A percentile compares a stretch with the other conserved stretches of the same genome.
Conservation (phyloP, 441 rosid genomes). For the Populus hybrid region DNA sequence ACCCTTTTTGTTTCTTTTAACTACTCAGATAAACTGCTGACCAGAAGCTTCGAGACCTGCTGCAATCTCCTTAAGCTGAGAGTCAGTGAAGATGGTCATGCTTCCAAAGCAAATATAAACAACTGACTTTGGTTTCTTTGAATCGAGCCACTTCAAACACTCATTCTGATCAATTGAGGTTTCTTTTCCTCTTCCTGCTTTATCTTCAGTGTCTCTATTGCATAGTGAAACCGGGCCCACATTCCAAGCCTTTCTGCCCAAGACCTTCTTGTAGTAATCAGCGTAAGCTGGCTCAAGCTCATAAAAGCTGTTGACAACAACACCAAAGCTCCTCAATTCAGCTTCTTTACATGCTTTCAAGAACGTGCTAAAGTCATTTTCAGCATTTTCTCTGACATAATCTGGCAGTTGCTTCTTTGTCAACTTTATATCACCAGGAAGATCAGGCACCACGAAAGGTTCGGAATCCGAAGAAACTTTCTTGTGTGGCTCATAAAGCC, state of each 20-base stretch:
- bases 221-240: conserved; percentile 41
- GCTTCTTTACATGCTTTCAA: not conserved
- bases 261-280: conserved; percentile 22
- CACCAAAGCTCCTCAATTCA: conserved; percentile 26
- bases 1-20: too few species aligned
- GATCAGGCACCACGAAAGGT: conserved; percentile 7
- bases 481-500: conserved; percentile 3
- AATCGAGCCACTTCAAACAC: too few species aligned
- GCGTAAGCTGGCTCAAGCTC: conserved; percentile 36
- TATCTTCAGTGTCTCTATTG: conserved; percentile 19
- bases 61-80: too few species aligned
- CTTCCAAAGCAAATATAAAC: too few species aligned
- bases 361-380: not conserved
- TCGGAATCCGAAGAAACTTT: conserved; percentile 3
- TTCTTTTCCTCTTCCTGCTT: conserved; percentile 7
- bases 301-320: conserved; percentile 31
- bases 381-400: conserved; percentile 5
- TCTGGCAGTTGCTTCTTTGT: conserved; percentile 33
- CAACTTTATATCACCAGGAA: conserved; percentile 48
- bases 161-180: too few species aligned
- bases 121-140: too few species aligned
- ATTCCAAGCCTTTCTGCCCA: conserved; percentile 33
- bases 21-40: too few species aligned
- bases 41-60: too few species aligned
- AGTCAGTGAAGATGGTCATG: too few species aligned